These are phyloP conservation scores for Pisolithus thermaeus DNA, from an alignment of 1,284 basidiomycete species.

Conservation along the genomic window DNA sequence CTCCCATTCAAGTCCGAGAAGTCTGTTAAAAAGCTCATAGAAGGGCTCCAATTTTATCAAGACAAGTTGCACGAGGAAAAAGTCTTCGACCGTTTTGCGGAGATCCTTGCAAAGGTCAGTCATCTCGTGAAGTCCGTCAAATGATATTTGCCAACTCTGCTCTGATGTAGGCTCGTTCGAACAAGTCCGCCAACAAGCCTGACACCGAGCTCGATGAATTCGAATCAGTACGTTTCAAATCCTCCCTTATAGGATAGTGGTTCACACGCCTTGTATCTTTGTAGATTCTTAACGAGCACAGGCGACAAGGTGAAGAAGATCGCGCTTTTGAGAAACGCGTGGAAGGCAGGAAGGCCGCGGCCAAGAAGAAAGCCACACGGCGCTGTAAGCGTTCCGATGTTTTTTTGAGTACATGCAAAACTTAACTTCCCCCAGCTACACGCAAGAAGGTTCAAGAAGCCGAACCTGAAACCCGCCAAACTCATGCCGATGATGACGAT, in stretches of 20 bases:
- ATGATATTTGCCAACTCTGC: constrained; percentile 1
- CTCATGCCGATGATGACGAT: constrained; percentile 17
- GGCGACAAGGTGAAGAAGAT: constrained; percentile 85
- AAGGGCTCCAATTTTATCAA: constrained; percentile 86
- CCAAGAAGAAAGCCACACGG: constrained; percentile 56
- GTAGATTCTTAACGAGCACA: constrained; percentile 80
- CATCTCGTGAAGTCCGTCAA: background rate
- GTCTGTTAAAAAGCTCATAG: constrained; percentile 93
- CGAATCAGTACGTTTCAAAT: constrained; percentile 52
- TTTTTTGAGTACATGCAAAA: background rate
- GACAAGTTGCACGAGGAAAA: constrained; percentile 90
- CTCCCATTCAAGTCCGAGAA: constrained; percentile 96
- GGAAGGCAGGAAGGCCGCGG: constrained; percentile 73
- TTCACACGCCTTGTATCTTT: background rate
- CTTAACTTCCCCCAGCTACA: constrained; percentile 12
- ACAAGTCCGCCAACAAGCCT: constrained; percentile 87
- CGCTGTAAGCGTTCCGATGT: constrained; percentile 27
- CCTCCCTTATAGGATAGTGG: constrained; percentile 7
- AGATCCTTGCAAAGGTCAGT: constrained; percentile 76
- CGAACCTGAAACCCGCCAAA: constrained; percentile 6
- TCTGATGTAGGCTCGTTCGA: constrained; percentile 58
- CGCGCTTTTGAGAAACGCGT: constrained; percentile 84
- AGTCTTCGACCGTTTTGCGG: constrained; percentile 82
- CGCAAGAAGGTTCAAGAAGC: constrained; percentile 22
- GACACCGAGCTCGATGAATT: constrained; percentile 89